Conservation (phyloP, 2,329 filamentous ascomycete species). For the Penicillium concentricum region DNA sequence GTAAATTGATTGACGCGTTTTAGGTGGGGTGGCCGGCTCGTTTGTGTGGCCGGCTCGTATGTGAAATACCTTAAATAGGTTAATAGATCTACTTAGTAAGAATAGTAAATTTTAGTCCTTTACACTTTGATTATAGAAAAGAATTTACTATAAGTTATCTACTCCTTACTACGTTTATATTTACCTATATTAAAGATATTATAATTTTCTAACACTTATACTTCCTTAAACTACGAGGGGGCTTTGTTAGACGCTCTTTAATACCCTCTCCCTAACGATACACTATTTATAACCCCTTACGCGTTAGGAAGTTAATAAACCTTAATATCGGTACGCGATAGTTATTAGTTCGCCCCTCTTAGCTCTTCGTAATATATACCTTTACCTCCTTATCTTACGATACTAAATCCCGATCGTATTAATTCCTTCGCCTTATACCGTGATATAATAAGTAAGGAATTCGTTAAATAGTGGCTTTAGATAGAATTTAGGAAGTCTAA, state of each 20-base stretch:
- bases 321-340: neutral
- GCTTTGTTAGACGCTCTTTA: neutral
- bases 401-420: neutral
- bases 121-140: neutral
- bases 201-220: neutral
- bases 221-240: neutral
- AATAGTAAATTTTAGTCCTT: no score
- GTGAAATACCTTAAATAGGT: no score
- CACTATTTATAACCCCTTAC: neutral
- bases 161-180: neutral
- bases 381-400: neutral
- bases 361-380: neutral
- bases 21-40: no score
- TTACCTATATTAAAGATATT: neutral
- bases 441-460: neutral
- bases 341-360: neutral
- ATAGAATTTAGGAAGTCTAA: neutral
- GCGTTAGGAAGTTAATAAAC: neutral
- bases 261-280: neutral
- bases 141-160: neutral
- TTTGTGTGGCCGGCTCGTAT: no score
- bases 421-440: neutral
- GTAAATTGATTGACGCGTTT: no score
- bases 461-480: neutral
- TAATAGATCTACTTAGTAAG: no score